Base-by-base conservation (phyloP, 257 asterid species). In the Linaria vulgaris region DNA sequence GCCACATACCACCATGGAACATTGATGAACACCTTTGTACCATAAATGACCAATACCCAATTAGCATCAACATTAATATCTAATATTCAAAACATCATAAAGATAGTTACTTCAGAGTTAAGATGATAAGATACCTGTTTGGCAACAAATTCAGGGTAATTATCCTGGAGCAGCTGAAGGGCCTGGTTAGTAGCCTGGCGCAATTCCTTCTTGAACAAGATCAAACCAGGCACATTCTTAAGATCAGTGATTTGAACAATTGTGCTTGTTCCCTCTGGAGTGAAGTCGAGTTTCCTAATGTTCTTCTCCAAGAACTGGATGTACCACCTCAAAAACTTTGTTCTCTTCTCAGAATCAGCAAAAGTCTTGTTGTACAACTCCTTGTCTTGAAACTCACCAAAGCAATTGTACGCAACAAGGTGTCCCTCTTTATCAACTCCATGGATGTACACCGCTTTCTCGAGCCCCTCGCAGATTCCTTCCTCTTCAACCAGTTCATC, bases 1-100 rank as follows among this genome's bases (percentile, higher is more conserved):
- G 90, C 88, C 67, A 83, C 81, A 61, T 85, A 87, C 96, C 96
- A 87, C 96, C 96, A 87, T 14, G 96, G 94, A 16, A 87, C 94
- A 79, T 87, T 87, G 79, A 87, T 70, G 79, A 82, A 87, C 74
- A 87, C 85, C 95, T 86, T 67, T 38, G 17, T 54, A 53, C 50
- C 56, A 63, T 21, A 49, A 58, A 66, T 63, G 39, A 56, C 67
- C 49, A 64, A 44, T 11, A 48, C 0, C 12, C 48, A 57, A 66
- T 70, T 20, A 72, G 64, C 38, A 59, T 9, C 2, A 21, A 12
- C 23, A 14, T 17, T 5, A 58, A 13, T 12, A 31, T 9, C 6
- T 16, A 51, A 5, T 5, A 51, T 6, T 25, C 11, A 11, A 44
- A 34, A 37, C 27, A 54, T 54, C 23, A 30, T 55, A 5, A 27